Evolutionary conservation across 345 rosid species (phyloP), one percentile per base, ranked within the genome.

Genomic region (Citrus unshiu): DNA sequence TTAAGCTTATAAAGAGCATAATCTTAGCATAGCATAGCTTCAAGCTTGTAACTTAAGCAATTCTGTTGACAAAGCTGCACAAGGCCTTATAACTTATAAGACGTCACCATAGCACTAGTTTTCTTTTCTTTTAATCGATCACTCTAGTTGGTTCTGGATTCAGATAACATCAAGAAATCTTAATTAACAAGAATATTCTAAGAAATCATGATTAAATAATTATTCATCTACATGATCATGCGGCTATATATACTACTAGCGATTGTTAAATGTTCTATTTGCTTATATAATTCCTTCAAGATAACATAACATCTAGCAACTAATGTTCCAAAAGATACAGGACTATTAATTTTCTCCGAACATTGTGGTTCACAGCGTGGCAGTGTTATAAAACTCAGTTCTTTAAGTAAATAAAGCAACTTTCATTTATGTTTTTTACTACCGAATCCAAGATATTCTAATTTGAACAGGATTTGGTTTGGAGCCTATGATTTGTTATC

Each of bases 131-230:
- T 54, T 46, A 46, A 46, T 13, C 22, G 7, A 12, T 10, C 35
- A 14, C 7, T 35, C 3, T 21, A 21, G 29, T 21, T 4, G 51
- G 51, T 46, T 46, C n/a, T 8, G 1, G 22, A 13, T 19, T 37
- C 70, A 29, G 25, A 25, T 29, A 49, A 43, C 61, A 49, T 70
- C 37, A 49, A 10, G 9, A 27, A 51, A 49, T 49, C 24, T 43
- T 13, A 46, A 27, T 19, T 46, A 69, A 40, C 7, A 70, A 46
- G 22, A 46, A 14, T 40, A 46, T 43, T 25, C 73, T 25, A 46
- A n/a, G 56, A 70, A 70, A 70, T 70, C 73, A 70, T 25, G 24
- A 68, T 6, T 16, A 70, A 70, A 68, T 43, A 70, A 68, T 43
- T 43, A 68, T 68, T 68, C 7, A 68, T 1, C 32, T 14, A 13